Base-by-base conservation (phyloP, 108 stramenopile species). In the Fistulifera solaris region DNA sequence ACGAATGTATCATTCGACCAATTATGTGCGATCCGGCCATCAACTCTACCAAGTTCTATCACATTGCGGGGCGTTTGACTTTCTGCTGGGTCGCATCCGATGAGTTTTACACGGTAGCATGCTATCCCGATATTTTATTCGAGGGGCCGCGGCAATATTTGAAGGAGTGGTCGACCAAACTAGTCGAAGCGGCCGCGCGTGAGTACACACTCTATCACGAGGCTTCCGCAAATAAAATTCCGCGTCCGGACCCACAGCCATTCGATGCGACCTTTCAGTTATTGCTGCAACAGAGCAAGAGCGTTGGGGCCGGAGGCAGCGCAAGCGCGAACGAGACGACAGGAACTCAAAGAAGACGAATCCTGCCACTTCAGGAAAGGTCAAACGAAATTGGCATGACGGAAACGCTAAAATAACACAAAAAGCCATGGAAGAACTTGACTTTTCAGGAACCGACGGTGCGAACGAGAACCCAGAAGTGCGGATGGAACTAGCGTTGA, bases 331-430 rank as follows among this genome's bases (percentile, higher is more conserved):
- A 7, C 51, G 42, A 12, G 19, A 51, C 5, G 60, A 63, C 39
- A 56, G 62, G 15, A 28, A 39, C 46, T 59, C 64, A 28, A 56
- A 40, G 17, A 48, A 15, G 48, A 55, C 26, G 23, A 54, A 38
- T 38, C 68, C 54, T 16, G 55, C 42, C 42, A 71, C 63, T 16
- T 15, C 51, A 6, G 83, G 83, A 18, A 89, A 89, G 44, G 81
- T 85, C 56, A 79, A 80, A 47, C 82, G 81, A 19, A 67, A 77
- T 18, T 89, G 88, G 88, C 76, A 84, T 48, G 83, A 88, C 59
- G 84, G 83, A 11, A 79, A 83, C 7, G 79, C 74, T 54, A 85
- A 89, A 49, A 73, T 89, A 1, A 89, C 84, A 10, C 76, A 78
- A 42, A 72, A 80, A 25, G 80, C 83, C 46, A 79, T 89, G 75